These are phyloP conservation scores for Diplodia corticola DNA, from an alignment of 2,329 filamentous ascomycete genomes.

Conservation along the genomic window DNA sequence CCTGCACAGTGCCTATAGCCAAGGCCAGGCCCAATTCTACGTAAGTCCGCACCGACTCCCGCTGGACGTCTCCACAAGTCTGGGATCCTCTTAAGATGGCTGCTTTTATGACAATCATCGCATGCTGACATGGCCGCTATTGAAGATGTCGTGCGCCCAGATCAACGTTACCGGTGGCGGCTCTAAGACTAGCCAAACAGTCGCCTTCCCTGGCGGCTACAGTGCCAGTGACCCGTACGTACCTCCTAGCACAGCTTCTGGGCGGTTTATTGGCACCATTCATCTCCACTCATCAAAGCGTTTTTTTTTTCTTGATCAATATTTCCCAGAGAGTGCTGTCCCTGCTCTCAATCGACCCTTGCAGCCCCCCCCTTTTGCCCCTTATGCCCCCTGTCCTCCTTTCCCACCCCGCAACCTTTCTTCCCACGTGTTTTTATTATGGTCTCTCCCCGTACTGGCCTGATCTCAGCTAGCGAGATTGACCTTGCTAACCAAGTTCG, in stretches of 20 bases:
- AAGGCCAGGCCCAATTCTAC: conserved; percentile 20
- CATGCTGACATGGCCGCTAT: not conserved
- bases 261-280: not conserved
- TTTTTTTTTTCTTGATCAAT: conserved; percentile 1
- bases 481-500: not conserved
- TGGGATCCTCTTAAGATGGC: not conserved
- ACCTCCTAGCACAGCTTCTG: not conserved
- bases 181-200: conserved; percentile 22
- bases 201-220: conserved; percentile 18
- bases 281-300: not conserved
- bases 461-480: not conserved
- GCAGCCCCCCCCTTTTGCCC: conserved; percentile 7
- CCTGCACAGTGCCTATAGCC: conserved; percentile 26
- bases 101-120: not conserved
- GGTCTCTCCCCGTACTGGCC: not conserved
- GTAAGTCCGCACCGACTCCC: not conserved
- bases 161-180: conserved; percentile 18
- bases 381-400: not conserved
- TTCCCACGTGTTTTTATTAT: not conserved
- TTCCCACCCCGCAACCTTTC: not conserved
- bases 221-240: conserved; percentile 18
- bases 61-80: not conserved
- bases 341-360: not conserved
- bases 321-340: conserved; percentile 1
- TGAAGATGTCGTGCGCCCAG: conserved; percentile 19